Percentiles rank a stretch among this genome's conserved stretches.
Conservation (phyloP, 2,329 filamentous ascomycete genomes). For the Trichoderma guizhouense region DNA sequence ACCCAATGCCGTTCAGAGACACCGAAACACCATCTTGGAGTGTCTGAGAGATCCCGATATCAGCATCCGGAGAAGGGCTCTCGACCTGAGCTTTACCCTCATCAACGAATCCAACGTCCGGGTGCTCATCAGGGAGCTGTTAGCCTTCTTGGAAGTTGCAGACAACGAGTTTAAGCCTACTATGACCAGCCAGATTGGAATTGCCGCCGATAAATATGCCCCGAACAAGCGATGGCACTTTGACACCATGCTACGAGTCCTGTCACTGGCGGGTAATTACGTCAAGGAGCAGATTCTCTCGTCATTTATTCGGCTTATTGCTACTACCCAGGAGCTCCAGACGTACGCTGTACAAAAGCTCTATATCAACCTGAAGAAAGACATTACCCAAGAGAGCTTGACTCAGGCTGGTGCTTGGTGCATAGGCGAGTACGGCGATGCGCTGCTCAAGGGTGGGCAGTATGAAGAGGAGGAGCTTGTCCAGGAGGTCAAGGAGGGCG, state of each 20-base stretch:
- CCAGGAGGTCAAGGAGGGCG: slow-evolving; percentile 73
- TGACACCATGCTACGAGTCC: slow-evolving; percentile 91
- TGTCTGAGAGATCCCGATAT: slow-evolving; percentile 96
- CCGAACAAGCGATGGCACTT: slow-evolving; percentile 98
- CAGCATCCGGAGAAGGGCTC: slow-evolving; percentile 89
- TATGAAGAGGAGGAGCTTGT: slow-evolving; percentile 94
- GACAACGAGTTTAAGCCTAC: slow-evolving; percentile 98
- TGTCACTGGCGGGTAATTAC: slow-evolving; percentile 92
- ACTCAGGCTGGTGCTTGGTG: slow-evolving; percentile 95
- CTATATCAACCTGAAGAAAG: slow-evolving; percentile 85
- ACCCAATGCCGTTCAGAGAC: slow-evolving; percentile 93
- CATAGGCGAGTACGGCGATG: slow-evolving; percentile 94
- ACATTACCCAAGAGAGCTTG: slow-evolving; percentile 95
- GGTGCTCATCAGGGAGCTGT: slow-evolving; percentile 84
- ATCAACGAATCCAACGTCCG: slow-evolving; percentile 97
- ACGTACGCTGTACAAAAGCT: slow-evolving; percentile 96
- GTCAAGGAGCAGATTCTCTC: slow-evolving; percentile 98
- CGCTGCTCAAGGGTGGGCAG: slow-evolving; percentile 80
- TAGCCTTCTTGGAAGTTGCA: slow-evolving; percentile 93
- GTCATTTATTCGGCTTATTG: slow-evolving; percentile 92
- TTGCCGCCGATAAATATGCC: slow-evolving; percentile 91
- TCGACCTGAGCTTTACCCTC: slow-evolving; percentile 95
- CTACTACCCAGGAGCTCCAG: slow-evolving; percentile 89
- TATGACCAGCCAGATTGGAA: slow-evolving; percentile 97
- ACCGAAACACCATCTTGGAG: slow-evolving; percentile 95